phyloP scores from a whole-genome alignment of 1,284 basidiomycete genomes.

The Trichosporon coremiiforme region DNA sequence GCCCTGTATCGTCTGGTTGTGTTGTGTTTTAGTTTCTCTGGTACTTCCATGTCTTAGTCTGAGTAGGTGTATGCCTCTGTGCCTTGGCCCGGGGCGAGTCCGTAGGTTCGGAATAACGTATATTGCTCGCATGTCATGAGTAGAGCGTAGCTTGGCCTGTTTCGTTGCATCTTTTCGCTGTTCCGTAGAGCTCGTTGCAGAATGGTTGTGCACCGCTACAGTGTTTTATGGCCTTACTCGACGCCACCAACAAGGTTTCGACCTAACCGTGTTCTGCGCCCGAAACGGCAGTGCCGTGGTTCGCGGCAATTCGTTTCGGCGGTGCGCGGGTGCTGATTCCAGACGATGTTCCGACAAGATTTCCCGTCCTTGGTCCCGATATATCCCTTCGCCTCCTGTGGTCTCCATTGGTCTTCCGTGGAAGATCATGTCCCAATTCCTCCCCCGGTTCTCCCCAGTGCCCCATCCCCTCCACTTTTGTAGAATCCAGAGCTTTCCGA shows the following conservation, averaged over 20 bases:
- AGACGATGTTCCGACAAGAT: not conserved
- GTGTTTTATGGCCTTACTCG: too few relatives aligned
- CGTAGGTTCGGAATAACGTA: slow-evolving; percentile 7
- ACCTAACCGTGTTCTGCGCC: not conserved
- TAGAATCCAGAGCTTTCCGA: not conserved
- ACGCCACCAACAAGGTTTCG: not conserved
- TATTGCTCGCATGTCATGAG: not conserved
- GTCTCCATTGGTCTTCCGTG: not conserved
- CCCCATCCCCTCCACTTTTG: too few relatives aligned
- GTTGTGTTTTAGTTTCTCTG: not conserved
- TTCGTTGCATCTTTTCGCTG: not conserved
- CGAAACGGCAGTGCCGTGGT: not conserved
- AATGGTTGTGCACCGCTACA: too few relatives aligned
- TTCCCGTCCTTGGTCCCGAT: not conserved
- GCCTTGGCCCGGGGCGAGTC: not conserved
- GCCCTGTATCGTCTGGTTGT: not conserved
- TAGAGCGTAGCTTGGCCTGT: not conserved
- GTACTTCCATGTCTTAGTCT: not conserved
- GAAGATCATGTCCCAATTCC: too few relatives aligned
- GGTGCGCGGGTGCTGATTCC: slow-evolving; percentile 1
- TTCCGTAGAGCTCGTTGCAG: too few relatives aligned
- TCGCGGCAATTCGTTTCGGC: not conserved
- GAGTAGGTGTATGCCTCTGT: not conserved
- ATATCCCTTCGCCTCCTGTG: too few relatives aligned
- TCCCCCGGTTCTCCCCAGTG: too few relatives aligned